Evolutionary conservation across 163 green algal species (phyloP).

Genomic region (Prototheca wickerhamii): DNA sequence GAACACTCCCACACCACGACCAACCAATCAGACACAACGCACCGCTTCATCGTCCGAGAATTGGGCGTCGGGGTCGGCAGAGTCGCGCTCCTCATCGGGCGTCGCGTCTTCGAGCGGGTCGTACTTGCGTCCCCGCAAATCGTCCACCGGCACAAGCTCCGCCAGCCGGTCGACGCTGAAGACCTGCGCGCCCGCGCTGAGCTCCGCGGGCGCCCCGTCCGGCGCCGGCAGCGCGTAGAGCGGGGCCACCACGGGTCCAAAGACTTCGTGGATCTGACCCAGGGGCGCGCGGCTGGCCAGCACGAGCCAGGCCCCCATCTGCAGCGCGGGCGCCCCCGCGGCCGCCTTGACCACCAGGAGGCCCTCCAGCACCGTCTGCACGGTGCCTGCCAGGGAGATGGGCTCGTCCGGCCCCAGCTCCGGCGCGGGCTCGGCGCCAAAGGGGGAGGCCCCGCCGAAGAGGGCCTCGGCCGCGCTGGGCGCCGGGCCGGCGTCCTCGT

Average conservation of each 20-base stretch:
- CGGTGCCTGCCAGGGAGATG: slow-evolving; percentile 23
- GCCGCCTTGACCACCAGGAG: slow-evolving; percentile 59
- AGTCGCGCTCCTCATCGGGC: neutral
- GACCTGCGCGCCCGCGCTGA: neutral
- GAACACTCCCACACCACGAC: neutral
- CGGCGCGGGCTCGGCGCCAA: neutral
- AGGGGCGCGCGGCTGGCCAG: slow-evolving; percentile 43
- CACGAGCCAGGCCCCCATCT: slow-evolving; percentile 51
- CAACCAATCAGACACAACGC: neutral
- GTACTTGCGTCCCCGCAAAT: slow-evolving; percentile 10
- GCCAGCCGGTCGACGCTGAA: slow-evolving; percentile 13
- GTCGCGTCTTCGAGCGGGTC: slow-evolving; percentile 4
- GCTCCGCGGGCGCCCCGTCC: neutral
- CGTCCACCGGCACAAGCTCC: slow-evolving; percentile 1
- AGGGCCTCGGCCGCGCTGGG: neutral
- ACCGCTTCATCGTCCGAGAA: slow-evolving; percentile 28
- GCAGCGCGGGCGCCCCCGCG: slow-evolving; percentile 41
- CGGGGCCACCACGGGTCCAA: slow-evolving; percentile 45
- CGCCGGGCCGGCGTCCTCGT: neutral
- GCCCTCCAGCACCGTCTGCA: slow-evolving; percentile 51
- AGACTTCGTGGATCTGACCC: slow-evolving; percentile 66
- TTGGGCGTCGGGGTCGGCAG: neutral
- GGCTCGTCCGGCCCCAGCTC: slow-evolving; percentile 19
- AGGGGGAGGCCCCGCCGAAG: neutral
- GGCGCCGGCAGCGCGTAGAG: neutral